Percentiles rank a stretch among this genome's conserved stretches.
Evolutionary conservation across 768 basidiomycete genomes (phyloP).

Genomic region (Lyophyllum semitale): DNA sequence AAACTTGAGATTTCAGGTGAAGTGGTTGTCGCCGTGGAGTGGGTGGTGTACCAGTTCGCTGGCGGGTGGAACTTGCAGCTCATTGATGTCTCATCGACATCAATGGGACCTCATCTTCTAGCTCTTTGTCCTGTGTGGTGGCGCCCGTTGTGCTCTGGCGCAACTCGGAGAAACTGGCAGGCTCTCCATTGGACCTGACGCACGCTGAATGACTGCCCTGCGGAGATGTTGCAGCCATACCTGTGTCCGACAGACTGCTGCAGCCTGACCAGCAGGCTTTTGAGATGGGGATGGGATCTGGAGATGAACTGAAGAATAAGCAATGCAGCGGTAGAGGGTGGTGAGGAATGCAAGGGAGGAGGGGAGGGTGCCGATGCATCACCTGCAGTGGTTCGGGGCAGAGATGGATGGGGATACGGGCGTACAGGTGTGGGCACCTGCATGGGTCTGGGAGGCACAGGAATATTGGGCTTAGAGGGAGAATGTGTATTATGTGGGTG

Average conservation of each 20-base stretch:
- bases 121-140: slow-evolving; percentile 40
- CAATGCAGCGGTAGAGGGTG: slow-evolving; percentile 84
- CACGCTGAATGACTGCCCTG: slow-evolving; percentile 94
- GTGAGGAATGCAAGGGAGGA: slow-evolving; percentile 77
- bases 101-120: slow-evolving; percentile 47
- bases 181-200: slow-evolving; percentile 91
- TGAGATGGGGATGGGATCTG: slow-evolving; percentile 83
- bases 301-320: slow-evolving; percentile 73
- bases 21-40: slow-evolving; percentile 67
- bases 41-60: slow-evolving; percentile 83
- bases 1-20: slow-evolving; percentile 92
- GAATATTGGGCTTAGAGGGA: too few relatives aligned
- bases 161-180: slow-evolving; percentile 79
- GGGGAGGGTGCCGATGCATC: slow-evolving; percentile 70
- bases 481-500: slow-evolving; percentile 45
- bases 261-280: slow-evolving; percentile 95
- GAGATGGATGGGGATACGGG: slow-evolving; percentile 87
- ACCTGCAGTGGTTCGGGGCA: slow-evolving; percentile 85
- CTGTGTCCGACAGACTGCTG: slow-evolving; percentile 90
- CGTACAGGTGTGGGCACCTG: too few relatives aligned
- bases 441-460: too few relatives aligned
- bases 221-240: slow-evolving; percentile 67
- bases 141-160: slow-evolving; percentile 81
- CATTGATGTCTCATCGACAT: slow-evolving; percentile 72
- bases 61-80: slow-evolving; percentile 96